phyloP scores from a whole-genome alignment of 2,329 filamentous ascomycete species.

The Fusarium tupiense region DNA sequence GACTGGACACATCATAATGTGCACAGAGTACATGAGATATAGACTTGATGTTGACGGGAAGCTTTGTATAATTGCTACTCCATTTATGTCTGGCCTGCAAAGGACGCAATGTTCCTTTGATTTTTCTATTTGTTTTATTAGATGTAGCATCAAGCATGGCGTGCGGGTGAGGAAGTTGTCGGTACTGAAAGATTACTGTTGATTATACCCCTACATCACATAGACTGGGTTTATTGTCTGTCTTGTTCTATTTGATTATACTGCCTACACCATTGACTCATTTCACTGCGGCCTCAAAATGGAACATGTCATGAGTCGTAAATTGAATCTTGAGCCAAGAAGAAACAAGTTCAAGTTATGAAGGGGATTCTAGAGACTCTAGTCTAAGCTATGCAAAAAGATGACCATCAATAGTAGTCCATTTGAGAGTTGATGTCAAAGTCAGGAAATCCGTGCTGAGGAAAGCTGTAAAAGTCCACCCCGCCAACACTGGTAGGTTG shows the following conservation, averaged over 20 bases:
- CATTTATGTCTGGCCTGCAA: conserved; percentile 4
- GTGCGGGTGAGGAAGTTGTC: conserved; percentile 2
- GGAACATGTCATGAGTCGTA: neutral
- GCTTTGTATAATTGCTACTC: neutral
- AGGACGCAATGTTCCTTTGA: neutral
- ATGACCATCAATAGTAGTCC: neutral
- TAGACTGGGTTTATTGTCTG: conserved; percentile 17
- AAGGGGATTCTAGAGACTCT: neutral
- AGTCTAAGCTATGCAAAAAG: neutral
- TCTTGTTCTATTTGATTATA: conserved; percentile 11
- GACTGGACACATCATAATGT: neutral
- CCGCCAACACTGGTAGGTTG: neutral
- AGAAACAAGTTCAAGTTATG: neutral
- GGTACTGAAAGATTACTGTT: conserved; percentile 17
- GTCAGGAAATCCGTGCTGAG: neutral
- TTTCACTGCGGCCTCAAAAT: neutral
- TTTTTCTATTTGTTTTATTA: conserved; percentile 18
- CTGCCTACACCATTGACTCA: neutral
- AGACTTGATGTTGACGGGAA: neutral
- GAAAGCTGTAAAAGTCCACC: neutral
- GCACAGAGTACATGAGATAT: neutral
- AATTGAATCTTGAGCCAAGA: neutral
- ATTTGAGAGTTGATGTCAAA: conserved; percentile 10
- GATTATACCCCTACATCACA: conserved; percentile 36
- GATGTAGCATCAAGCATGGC: conserved; percentile 22